A percentile compares a stretch with the other conserved stretches of the same genome.
Evolutionary conservation across 495 filamentous ascomycete genomes (phyloP).

Genomic region (Penicillium argentinense): DNA sequence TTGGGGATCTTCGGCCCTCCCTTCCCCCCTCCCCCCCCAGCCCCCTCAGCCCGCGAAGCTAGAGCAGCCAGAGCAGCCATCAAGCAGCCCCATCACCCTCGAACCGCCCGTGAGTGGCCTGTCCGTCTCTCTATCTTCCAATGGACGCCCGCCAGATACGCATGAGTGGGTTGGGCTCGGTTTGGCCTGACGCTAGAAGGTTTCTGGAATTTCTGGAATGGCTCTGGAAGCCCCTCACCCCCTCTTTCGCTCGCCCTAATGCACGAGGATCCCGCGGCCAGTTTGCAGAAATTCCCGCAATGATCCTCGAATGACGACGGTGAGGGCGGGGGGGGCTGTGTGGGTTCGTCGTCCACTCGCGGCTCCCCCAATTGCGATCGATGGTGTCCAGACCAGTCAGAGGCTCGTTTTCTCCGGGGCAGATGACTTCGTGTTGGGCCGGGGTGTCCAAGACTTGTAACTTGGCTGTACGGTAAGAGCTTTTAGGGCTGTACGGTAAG

Average conservation of each 20-base stretch:
- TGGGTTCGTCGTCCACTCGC: not conserved
- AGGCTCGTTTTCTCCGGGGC: not conserved
- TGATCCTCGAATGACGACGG: conserved; percentile 15
- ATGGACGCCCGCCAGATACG: not conserved
- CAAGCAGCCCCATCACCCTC: not conserved
- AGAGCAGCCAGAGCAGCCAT: too few species aligned
- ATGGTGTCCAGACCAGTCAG: conserved; percentile 5
- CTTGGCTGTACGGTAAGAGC: too few species aligned
- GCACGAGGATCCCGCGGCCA: conserved; percentile 20
- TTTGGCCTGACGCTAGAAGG: conserved; percentile 25
- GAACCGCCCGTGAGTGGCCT: not conserved
- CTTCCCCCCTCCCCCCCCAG: too few species aligned
- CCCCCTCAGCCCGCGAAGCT: too few species aligned
- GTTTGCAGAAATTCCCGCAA: conserved; percentile 28
- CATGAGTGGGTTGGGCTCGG: not conserved
- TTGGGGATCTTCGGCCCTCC: too few species aligned
- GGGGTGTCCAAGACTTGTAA: too few species aligned
- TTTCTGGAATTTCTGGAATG: conserved; percentile 21
- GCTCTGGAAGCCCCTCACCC: not conserved
- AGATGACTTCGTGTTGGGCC: conserved; percentile 1
- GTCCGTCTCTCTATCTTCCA: not conserved
- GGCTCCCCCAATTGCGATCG: not conserved
- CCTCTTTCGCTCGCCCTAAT: conserved; percentile 11
- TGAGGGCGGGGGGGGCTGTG: conserved; percentile 10
- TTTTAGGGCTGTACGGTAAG: too few species aligned